Percentiles rank a stretch among this genome's conserved stretches.
Evolutionary conservation across 805 yeast genomes (phyloP).

Genomic region (Tetrapisispora taiwanensis): DNA sequence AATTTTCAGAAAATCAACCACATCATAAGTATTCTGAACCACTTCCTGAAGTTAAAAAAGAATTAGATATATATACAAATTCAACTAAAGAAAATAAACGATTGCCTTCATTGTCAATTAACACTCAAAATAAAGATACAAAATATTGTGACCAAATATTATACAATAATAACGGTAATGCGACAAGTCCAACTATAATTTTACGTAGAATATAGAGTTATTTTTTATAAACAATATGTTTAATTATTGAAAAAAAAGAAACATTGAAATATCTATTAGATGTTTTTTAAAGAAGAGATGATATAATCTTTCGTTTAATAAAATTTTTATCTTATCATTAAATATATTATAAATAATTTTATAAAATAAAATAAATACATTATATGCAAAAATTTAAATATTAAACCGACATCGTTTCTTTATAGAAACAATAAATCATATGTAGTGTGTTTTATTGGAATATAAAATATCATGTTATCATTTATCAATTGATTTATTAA

Average conservation of each 20-base stretch:
- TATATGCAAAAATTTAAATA: background rate
- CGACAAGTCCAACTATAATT: conserved; percentile 14
- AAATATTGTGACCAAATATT: background rate
- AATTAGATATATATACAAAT: background rate
- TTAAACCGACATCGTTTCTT: too few species aligned
- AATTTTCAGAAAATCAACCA: conserved; percentile 17
- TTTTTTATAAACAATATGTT: too few species aligned
- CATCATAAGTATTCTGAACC: conserved; percentile 25
- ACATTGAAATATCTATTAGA: too few species aligned
- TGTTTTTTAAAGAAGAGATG: too few species aligned
- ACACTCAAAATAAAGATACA: background rate
- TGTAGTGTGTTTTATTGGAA: background rate
- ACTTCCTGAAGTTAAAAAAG: conserved; percentile 9
- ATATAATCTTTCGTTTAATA: background rate
- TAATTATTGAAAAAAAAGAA: too few species aligned
- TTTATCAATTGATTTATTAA: too few species aligned
- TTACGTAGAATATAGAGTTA: conserved; percentile 3
- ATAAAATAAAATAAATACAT: background rate
- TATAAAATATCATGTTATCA: background rate
- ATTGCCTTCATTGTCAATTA: background rate
- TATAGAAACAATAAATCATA: too few species aligned
- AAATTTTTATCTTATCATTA: too few species aligned
- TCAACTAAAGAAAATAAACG: too few species aligned
- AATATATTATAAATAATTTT: too few species aligned
- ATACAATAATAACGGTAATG: background rate